Conservation (phyloP, 805 yeast species). For the Starmerella bacillaris region DNA sequence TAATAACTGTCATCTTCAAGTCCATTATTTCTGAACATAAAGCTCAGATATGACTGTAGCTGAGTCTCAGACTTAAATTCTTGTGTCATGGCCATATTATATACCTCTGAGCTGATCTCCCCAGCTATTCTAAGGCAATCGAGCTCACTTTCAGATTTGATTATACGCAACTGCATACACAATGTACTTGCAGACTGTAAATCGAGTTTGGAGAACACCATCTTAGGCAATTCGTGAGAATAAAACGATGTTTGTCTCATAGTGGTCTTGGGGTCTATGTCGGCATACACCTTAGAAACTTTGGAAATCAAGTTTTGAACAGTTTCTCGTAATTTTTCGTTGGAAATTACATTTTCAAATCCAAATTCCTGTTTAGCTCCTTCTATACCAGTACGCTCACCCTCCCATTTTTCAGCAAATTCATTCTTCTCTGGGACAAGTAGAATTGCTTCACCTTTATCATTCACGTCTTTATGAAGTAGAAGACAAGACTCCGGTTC, state of each 20-base stretch:
- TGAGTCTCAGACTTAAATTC: slow-evolving; percentile 53
- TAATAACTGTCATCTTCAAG: slow-evolving; percentile 80
- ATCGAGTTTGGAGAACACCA: slow-evolving; percentile 7
- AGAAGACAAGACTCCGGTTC: slow-evolving; percentile 64
- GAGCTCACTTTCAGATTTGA: slow-evolving; percentile 64
- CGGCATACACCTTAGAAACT: slow-evolving; percentile 14
- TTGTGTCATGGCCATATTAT: slow-evolving; percentile 57
- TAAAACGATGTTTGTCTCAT: slow-evolving; percentile 15
- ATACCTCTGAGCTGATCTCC: slow-evolving; percentile 63
- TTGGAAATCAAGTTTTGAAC: slow-evolving; percentile 8
- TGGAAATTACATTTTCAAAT: slow-evolving; percentile 50
- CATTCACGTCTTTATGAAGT: slow-evolving; percentile 25
- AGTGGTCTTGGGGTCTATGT: slow-evolving; percentile 15
- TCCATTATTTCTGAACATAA: slow-evolving; percentile 68
- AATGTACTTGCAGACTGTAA: slow-evolving; percentile 5
- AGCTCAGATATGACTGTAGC: slow-evolving; percentile 62
- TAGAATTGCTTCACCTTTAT: slow-evolving; percentile 42
- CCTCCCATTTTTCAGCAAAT: slow-evolving; percentile 83
- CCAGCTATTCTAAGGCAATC: slow-evolving; percentile 68
- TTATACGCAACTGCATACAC: slow-evolving; percentile 29
- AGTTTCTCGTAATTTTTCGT: slow-evolving; percentile 5
- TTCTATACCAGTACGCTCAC: slow-evolving; percentile 68
- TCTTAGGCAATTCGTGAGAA: slow-evolving; percentile 14
- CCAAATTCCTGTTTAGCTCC: slow-evolving; percentile 74
- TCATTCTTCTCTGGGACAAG: slow-evolving; percentile 71